phyloP scores from a whole-genome alignment of 2,329 filamentous ascomycete species.

The Stemphylium beticola region DNA sequence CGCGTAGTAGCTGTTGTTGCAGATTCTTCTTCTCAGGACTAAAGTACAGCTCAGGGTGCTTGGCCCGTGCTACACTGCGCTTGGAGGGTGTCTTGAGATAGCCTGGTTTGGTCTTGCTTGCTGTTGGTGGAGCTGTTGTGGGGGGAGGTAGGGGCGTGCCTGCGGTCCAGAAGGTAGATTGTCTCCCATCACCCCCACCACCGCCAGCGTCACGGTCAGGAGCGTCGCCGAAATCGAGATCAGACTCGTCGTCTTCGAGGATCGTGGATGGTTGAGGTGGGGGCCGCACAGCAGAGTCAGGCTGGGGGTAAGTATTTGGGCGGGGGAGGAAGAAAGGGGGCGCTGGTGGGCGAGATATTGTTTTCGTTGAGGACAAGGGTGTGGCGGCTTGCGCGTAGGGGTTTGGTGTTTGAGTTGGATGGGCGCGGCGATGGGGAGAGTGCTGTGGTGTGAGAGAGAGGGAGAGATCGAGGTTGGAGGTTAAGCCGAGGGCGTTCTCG shows the following conservation, averaged over 20 bases:
- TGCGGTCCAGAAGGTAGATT: slow-evolving; percentile 32
- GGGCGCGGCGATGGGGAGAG: neutral
- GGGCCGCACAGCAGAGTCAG: slow-evolving; percentile 19
- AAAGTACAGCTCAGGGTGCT: slow-evolving; percentile 34
- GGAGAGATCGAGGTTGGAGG: slow-evolving; percentile 37
- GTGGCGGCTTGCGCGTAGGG: slow-evolving; percentile 5
- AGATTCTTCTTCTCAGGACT: slow-evolving; percentile 32
- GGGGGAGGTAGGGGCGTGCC: slow-evolving; percentile 32
- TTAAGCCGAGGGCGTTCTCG: slow-evolving; percentile 35
- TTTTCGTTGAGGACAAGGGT: neutral
- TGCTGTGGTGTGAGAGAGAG: slow-evolving; percentile 36
- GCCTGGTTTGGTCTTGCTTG: slow-evolving; percentile 30
- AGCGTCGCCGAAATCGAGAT: slow-evolving; percentile 14
- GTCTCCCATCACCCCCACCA: neutral
- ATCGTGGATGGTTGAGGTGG: slow-evolving; percentile 23
- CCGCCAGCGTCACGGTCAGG: neutral
- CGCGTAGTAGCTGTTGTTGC: no score
- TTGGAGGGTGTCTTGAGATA: slow-evolving; percentile 58
- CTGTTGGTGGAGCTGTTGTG: neutral
- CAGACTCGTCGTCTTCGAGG: slow-evolving; percentile 24
- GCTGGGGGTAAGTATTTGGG: slow-evolving; percentile 25
- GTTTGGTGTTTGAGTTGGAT: neutral
- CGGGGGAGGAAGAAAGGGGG: slow-evolving; percentile 14
- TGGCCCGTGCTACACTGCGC: slow-evolving; percentile 44
- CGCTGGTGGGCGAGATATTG: slow-evolving; percentile 15